These are phyloP conservation scores for Pythium sukuiense DNA, from an alignment of 352 stramenopile genomes.

Conservation along the genomic window DNA sequence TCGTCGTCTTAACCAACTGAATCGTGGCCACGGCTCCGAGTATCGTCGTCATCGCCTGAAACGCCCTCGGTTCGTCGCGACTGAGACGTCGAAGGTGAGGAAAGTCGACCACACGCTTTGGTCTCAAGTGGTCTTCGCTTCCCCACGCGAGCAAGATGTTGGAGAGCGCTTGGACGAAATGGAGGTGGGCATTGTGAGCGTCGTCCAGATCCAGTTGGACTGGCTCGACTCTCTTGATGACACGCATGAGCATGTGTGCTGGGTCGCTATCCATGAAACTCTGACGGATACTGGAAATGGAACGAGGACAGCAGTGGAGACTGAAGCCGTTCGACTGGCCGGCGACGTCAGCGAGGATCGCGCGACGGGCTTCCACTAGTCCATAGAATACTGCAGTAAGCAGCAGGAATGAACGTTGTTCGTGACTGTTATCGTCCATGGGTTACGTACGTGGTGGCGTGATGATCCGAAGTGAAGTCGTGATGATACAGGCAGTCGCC, in stretches of 20 bases:
- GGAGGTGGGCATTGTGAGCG: conserved; percentile 22
- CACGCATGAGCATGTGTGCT: conserved; percentile 15
- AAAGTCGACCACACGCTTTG: conserved; percentile 23
- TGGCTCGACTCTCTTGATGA: conserved; percentile 15
- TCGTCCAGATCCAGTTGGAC: conserved; percentile 16
- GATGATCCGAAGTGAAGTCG: conserved; percentile 24
- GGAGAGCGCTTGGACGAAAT: conserved; percentile 35
- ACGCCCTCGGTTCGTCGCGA: conserved; percentile 13
- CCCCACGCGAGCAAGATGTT: conserved; percentile 32
- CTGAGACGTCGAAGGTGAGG: conserved; percentile 22
- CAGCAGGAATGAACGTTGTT: too few species aligned
- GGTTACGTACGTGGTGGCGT: conserved; percentile 31
- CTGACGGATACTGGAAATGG: conserved; percentile 15
- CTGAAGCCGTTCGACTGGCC: conserved; percentile 18
- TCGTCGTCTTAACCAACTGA: conserved; percentile 28
- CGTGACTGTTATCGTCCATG: too few species aligned
- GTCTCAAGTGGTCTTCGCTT: background rate
- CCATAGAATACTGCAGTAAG: too few species aligned
- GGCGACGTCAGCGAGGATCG: background rate
- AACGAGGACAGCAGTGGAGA: conserved; percentile 25
- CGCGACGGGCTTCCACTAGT: conserved; percentile 7
- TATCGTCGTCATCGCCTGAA: conserved; percentile 28
- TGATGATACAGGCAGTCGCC: conserved; percentile 35
- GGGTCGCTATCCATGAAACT: conserved; percentile 17
- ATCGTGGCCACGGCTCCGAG: conserved; percentile 31